phyloP scores from a whole-genome alignment of 345 rosid genomes.

The Heritiera fomes region DNA sequence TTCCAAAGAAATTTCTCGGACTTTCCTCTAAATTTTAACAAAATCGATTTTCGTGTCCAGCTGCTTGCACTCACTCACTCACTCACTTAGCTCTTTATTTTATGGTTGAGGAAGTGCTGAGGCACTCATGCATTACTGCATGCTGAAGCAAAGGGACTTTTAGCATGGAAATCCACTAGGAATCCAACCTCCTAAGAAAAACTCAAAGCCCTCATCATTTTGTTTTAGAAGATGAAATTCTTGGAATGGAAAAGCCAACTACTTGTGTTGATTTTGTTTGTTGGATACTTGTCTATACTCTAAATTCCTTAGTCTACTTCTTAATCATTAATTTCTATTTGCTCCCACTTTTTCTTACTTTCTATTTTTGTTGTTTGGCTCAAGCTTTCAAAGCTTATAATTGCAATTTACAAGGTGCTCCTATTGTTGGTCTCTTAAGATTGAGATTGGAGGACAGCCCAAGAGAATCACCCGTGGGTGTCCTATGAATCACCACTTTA shows the following conservation, averaged over 20 bases:
- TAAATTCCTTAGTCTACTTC: slow-evolving; percentile 40
- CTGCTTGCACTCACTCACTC: no score
- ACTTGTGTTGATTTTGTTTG: slow-evolving; percentile 27
- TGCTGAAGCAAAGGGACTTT: slow-evolving; percentile 26
- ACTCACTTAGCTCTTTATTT: neutral
- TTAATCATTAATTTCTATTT: slow-evolving; percentile 35
- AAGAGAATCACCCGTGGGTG: neutral
- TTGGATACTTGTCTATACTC: slow-evolving; percentile 45
- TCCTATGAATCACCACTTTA: neutral
- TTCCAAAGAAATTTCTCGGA: no score
- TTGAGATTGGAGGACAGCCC: slow-evolving; percentile 27
- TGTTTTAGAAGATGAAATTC: slow-evolving; percentile 45
- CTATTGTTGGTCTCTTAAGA: slow-evolving; percentile 17
- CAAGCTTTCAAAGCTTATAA: slow-evolving; percentile 48
- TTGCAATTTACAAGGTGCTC: slow-evolving; percentile 31
- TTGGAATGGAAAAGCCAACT: slow-evolving; percentile 29
- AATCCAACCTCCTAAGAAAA: slow-evolving; percentile 41
- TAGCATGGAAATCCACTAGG: slow-evolving; percentile 31
- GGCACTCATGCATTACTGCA: slow-evolving; percentile 30
- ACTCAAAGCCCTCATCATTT: slow-evolving; percentile 46
- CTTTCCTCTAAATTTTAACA: no score
- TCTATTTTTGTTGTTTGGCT: slow-evolving; percentile 14
- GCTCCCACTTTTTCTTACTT: neutral
- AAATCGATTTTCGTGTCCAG: no score
- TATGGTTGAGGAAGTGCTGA: slow-evolving; percentile 7